Conservation (phyloP, 768 basidiomycete genomes). For the Russula vinacea region DNA sequence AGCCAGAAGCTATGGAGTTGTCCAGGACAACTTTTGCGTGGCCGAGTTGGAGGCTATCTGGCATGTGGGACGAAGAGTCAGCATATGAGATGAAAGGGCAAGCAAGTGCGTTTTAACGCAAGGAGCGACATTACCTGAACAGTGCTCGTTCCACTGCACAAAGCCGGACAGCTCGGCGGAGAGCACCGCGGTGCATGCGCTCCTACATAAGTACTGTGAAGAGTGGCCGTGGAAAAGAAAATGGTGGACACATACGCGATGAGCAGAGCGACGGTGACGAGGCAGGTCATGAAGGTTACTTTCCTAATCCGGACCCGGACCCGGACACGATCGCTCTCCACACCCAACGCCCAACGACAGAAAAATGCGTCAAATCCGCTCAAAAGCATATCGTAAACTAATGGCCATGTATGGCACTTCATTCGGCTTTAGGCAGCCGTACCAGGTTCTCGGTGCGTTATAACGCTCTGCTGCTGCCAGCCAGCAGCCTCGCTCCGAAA, state of each 20-base stretch:
- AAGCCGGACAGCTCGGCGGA: constrained; percentile 60
- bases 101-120: background rate
- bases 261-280: constrained; percentile 15
- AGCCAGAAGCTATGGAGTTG: constrained; percentile 50
- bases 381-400: constrained; percentile 90
- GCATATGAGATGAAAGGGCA: background rate
- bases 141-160: constrained; percentile 69
- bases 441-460: constrained; percentile 78
- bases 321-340: too few relatives aligned
- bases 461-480: background rate
- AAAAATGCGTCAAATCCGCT: constrained; percentile 90
- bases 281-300: constrained; percentile 14
- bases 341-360: background rate
- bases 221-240: background rate
- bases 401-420: constrained; percentile 86
- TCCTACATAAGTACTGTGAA: constrained; percentile 3
- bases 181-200: constrained; percentile 23
- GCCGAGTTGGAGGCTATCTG: constrained; percentile 44
- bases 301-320: constrained; percentile 25
- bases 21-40: constrained; percentile 60
- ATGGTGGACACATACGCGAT: constrained; percentile 11
- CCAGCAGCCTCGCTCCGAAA: background rate
- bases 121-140: constrained; percentile 45
- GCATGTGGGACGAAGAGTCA: constrained; percentile 21
- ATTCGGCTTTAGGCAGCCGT: constrained; percentile 91